A percentile compares a stretch with the other conserved stretches of the same genome.
phyloP scores from a whole-genome alignment of 2,329 filamentous ascomycete species.

The Monosporascus sp. region DNA sequence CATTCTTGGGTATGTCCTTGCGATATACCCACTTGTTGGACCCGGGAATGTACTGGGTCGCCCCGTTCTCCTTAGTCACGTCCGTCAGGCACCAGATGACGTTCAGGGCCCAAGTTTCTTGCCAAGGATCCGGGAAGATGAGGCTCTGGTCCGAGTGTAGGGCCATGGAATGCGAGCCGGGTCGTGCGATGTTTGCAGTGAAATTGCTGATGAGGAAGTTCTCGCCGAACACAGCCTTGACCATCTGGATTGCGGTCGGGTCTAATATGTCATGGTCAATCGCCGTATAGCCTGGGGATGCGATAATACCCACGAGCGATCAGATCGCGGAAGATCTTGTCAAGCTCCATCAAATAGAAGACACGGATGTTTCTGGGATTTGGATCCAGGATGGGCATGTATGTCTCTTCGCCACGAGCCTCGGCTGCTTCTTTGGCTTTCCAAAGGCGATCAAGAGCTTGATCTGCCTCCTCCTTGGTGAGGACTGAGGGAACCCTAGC shows the following conservation, averaged over 20 bases:
- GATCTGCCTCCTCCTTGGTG: constrained; percentile 7
- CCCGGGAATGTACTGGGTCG: constrained; percentile 15
- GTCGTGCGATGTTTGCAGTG: constrained; percentile 30
- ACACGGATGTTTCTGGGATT: constrained; percentile 13
- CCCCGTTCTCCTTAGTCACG: constrained; percentile 25
- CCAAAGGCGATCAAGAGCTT: neutral
- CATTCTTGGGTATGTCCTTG: constrained; percentile 15
- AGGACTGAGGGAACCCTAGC: constrained; percentile 4
- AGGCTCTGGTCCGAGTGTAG: constrained; percentile 30
- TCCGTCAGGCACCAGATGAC: constrained; percentile 30
- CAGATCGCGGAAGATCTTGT: constrained; percentile 13
- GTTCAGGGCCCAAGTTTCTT: constrained; percentile 13
- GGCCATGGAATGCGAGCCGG: constrained; percentile 25
- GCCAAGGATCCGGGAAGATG: constrained; percentile 28
- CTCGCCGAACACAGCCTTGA: constrained; percentile 1
- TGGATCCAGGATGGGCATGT: constrained; percentile 9
- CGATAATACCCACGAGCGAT: neutral
- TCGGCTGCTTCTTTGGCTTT: constrained; percentile 1
- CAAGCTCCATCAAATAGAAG: constrained; percentile 13
- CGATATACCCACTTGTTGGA: constrained; percentile 10
- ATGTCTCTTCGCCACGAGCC: constrained; percentile 6
- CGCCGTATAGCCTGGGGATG: no score
- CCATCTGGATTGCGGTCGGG: constrained; percentile 9
- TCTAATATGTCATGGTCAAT: neutral
- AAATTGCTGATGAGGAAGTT: constrained; percentile 29